Percentiles rank a stretch among this genome's conserved stretches.
Evolutionary conservation across 768 basidiomycete species (phyloP).

Genomic region (Leccinum subgranulosum): DNA sequence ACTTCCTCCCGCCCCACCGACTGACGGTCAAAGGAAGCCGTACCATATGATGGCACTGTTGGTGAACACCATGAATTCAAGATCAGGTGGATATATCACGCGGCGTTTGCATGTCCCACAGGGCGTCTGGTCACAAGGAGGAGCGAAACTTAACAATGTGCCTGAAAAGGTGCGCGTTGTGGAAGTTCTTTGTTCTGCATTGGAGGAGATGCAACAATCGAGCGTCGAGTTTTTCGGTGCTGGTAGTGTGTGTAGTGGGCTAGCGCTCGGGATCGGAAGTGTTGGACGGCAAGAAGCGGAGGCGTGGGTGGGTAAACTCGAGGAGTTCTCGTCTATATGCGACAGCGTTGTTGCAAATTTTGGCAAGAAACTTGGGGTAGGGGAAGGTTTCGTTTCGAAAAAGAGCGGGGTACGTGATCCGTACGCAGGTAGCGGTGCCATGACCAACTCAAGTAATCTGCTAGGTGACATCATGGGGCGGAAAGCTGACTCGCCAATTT

Average conservation of each 20-base stretch:
- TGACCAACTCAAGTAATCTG: conserved; percentile 9
- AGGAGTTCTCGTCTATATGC: conserved; percentile 76
- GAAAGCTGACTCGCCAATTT: conserved; percentile 68
- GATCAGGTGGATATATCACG: conserved; percentile 86
- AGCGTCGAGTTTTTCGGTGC: conserved; percentile 77
- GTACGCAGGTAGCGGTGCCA: background rate
- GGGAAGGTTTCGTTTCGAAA: conserved; percentile 82
- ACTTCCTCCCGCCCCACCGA: conserved; percentile 68
- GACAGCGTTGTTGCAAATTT: conserved; percentile 79
- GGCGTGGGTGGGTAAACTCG: conserved; percentile 71
- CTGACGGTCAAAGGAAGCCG: conserved; percentile 74
- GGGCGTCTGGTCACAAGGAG: conserved; percentile 89
- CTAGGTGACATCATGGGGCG: conserved; percentile 64
- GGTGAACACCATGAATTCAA: conserved; percentile 71
- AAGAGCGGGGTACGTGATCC: conserved; percentile 58
- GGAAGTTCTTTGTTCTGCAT: conserved; percentile 69
- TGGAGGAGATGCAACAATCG: conserved; percentile 72
- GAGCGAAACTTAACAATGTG: conserved; percentile 78
- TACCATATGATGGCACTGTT: conserved; percentile 89
- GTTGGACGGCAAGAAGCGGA: conserved; percentile 77
- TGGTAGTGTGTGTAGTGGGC: conserved; percentile 71
- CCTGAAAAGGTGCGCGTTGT: conserved; percentile 86
- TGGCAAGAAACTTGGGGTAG: conserved; percentile 84
- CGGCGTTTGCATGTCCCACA: conserved; percentile 82
- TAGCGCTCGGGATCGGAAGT: conserved; percentile 73